Evolutionary conservation across 768 basidiomycete species (phyloP).

Genomic region (Trametes punicea): DNA sequence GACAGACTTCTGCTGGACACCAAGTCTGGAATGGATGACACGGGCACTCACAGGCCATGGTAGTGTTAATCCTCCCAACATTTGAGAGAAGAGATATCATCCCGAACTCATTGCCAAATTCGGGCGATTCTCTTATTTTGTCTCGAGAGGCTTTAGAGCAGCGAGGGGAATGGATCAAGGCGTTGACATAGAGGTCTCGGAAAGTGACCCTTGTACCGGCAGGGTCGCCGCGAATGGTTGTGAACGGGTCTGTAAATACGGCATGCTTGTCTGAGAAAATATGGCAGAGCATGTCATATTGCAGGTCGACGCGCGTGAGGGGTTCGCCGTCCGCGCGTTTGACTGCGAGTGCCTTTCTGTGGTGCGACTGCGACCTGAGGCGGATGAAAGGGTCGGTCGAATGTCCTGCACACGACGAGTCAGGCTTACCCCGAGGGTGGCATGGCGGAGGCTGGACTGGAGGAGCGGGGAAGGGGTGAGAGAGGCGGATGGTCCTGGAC

Average conservation of each 20-base stretch:
- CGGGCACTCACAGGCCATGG: conserved; percentile 67
- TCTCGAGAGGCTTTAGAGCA: conserved; percentile 69
- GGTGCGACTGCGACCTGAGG: conserved; percentile 42
- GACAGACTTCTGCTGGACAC: background rate
- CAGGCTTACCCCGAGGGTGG: conserved; percentile 25
- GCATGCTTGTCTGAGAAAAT: conserved; percentile 44
- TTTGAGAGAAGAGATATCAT: conserved; percentile 74
- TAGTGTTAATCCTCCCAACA: conserved; percentile 78
- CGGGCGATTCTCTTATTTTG: conserved; percentile 59
- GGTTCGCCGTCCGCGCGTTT: conserved; percentile 64
- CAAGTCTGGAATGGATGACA: background rate
- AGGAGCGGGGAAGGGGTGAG: conserved; percentile 10
- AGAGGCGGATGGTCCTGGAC: conserved; percentile 12
- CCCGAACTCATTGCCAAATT: conserved; percentile 66
- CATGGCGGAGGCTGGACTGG: conserved; percentile 19
- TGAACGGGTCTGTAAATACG: conserved; percentile 63
- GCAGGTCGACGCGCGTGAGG: conserved; percentile 62
- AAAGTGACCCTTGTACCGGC: conserved; percentile 38
- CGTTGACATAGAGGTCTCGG: conserved; percentile 46
- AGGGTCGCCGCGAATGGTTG: conserved; percentile 37
- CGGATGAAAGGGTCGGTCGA: conserved; percentile 20
- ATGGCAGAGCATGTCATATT: conserved; percentile 48
- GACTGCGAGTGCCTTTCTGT: conserved; percentile 41
- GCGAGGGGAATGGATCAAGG: conserved; percentile 53
- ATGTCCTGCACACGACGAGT: background rate